Evolutionary conservation across 2,329 filamentous ascomycete species (phyloP).

Genomic region (Scedosporium boydii): DNA sequence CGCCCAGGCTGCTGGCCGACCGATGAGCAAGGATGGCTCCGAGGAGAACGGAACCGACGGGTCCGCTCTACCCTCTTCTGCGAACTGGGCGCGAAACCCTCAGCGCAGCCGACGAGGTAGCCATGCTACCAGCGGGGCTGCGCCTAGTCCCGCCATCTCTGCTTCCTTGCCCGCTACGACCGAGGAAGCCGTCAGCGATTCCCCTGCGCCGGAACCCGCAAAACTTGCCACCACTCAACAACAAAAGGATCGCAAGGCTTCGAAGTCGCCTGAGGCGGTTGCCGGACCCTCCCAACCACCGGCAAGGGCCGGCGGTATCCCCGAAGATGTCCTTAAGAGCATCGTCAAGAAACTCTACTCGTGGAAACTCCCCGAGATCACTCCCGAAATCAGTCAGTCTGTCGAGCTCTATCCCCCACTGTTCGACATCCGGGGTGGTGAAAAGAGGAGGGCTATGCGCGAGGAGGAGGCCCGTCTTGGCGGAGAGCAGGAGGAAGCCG

Average conservation of each 20-base stretch:
- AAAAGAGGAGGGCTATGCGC: conserved; percentile 68
- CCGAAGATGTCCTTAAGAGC: conserved; percentile 8
- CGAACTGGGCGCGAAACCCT: conserved; percentile 77
- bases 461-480: conserved; percentile 50
- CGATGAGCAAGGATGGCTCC: conserved; percentile 69
- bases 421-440: conserved; percentile 74
- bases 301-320: not conserved
- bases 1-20: conserved; percentile 60
- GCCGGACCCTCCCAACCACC: not conserved
- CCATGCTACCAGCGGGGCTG: conserved; percentile 69
- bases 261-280: conserved; percentile 5
- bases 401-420: conserved; percentile 50
- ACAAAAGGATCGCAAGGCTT: conserved; percentile 7
- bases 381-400: conserved; percentile 11
- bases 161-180: conserved; percentile 43
- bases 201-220: conserved; percentile 16
- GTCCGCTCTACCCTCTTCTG: conserved; percentile 85
- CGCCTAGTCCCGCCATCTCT: conserved; percentile 72
- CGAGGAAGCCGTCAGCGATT: conserved; percentile 33
- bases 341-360: conserved; percentile 12
- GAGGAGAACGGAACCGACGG: conserved; percentile 61
- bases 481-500: conserved; percentile 37
- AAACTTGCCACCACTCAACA: conserved; percentile 7
- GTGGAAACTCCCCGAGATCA: conserved; percentile 10
- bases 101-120: conserved; percentile 63